These are phyloP conservation scores for Chaetomium fimeti DNA, from an alignment of 495 filamentous ascomycete species.

Conservation along the genomic window DNA sequence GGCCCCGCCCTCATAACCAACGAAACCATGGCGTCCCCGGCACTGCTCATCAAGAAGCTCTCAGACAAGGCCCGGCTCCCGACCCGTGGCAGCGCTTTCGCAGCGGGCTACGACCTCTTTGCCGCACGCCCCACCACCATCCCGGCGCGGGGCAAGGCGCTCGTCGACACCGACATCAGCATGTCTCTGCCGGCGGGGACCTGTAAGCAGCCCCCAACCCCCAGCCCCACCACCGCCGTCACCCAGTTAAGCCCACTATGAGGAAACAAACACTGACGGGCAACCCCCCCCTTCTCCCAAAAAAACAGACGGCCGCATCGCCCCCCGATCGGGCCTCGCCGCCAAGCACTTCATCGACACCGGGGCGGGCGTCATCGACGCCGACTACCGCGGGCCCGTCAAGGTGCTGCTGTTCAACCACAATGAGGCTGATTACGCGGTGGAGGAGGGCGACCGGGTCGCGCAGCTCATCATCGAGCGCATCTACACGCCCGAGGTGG, in stretches of 20 bases:
- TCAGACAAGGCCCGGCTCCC: conserved; percentile 68
- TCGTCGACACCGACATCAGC: conserved; percentile 86
- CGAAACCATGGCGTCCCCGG: conserved; percentile 39
- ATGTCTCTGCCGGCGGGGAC: conserved; percentile 86
- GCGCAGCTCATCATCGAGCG: conserved; percentile 92
- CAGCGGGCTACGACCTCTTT: conserved; percentile 90
- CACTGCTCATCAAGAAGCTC: conserved; percentile 84
- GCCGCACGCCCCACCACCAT: conserved; percentile 70
- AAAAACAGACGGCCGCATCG: conserved; percentile 77
- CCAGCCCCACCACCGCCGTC: too few relatives aligned
- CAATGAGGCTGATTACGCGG: conserved; percentile 72
- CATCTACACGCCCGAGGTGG: conserved; percentile 87
- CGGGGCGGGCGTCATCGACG: conserved; percentile 94
- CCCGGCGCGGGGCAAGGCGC: conserved; percentile 74
- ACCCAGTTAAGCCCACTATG: not conserved
- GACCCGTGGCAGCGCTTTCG: conserved; percentile 82
- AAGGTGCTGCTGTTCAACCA: conserved; percentile 96
- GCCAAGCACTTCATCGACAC: conserved; percentile 92
- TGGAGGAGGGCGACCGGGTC: conserved; percentile 83
- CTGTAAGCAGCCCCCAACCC: conserved; percentile 53
- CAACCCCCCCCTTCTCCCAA: too few relatives aligned
- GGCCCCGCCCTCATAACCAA: conserved; percentile 15
- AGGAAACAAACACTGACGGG: not conserved
- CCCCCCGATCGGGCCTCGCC: conserved; percentile 87
- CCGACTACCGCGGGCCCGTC: conserved; percentile 91